A percentile compares a stretch with the other conserved stretches of the same genome.
Conservation (phyloP, 2,329 filamentous ascomycete species). For the Botrytis porri region DNA sequence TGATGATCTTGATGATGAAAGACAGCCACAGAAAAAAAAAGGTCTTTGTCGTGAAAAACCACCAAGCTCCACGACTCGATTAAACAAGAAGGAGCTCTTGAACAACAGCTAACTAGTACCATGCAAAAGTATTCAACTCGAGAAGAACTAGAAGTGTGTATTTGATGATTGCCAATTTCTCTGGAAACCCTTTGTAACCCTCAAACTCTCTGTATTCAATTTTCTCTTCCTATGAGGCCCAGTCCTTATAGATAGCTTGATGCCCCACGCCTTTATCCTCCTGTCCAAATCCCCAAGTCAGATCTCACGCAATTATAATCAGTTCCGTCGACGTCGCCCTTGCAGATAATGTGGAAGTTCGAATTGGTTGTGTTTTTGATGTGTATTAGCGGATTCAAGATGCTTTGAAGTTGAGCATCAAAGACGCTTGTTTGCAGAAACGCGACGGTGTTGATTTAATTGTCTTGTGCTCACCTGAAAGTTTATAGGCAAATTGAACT, state of each 20-base stretch:
- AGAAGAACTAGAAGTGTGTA: conserved; percentile 40
- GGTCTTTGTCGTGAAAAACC: conserved; percentile 32
- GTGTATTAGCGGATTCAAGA: not conserved
- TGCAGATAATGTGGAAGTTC: not conserved
- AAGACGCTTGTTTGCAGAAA: conserved; percentile 3
- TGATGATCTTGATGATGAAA: conserved; percentile 26
- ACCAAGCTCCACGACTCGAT: conserved; percentile 30
- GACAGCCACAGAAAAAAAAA: conserved; percentile 31
- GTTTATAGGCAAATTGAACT: not conserved
- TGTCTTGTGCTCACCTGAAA: not conserved
- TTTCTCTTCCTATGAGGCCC: conserved; percentile 24
- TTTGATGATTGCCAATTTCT: conserved; percentile 37
- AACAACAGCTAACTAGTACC: conserved; percentile 40
- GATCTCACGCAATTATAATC: conserved; percentile 1
- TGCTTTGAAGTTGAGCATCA: conserved; percentile 7
- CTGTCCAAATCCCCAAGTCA: conserved; percentile 25
- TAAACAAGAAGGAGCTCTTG: conserved; percentile 33
- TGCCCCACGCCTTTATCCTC: conserved; percentile 26
- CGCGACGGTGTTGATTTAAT: conserved; percentile 1
- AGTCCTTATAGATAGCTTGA: conserved; percentile 27
- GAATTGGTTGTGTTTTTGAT: not conserved
- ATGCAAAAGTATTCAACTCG: conserved; percentile 39
- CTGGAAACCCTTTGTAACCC: conserved; percentile 28
- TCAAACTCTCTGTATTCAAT: conserved; percentile 23
- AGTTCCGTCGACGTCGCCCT: not conserved